phyloP scores from a whole-genome alignment of 176 grass and related monocot genomes.

The Bothriochloa decipiens region DNA sequence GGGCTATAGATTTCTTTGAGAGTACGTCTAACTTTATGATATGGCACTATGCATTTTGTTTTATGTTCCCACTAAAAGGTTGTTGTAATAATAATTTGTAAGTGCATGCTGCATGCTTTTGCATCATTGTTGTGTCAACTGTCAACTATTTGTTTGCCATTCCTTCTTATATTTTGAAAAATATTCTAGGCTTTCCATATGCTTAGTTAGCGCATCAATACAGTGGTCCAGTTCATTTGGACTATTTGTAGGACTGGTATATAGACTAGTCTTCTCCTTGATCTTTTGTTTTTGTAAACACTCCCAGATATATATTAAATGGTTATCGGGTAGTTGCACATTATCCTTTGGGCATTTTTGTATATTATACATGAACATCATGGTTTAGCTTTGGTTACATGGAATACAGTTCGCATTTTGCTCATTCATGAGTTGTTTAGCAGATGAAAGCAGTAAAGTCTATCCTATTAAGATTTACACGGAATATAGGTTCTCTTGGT shows the following conservation, averaged over 20 bases:
- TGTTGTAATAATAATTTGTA: neutral
- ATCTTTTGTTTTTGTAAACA: neutral
- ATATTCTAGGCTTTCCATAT: slow-evolving; percentile 10
- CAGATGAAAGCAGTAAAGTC: neutral
- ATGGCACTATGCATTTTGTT: neutral
- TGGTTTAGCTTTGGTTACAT: neutral
- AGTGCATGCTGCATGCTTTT: slow-evolving; percentile 5
- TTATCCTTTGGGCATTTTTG: neutral
- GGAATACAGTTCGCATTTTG: neutral
- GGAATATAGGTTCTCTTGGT: neutral
- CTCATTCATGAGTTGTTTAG: slow-evolving; percentile 3
- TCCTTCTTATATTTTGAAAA: slow-evolving; percentile 7
- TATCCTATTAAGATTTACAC: slow-evolving; percentile 1
- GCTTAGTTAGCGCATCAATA: neutral
- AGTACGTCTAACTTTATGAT: slow-evolving; percentile 53
- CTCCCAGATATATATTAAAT: neutral
- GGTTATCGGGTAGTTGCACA: neutral
- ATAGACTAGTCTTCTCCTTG: neutral
- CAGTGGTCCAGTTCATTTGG: neutral
- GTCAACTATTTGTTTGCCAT: slow-evolving; percentile 4
- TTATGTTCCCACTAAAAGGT: neutral
- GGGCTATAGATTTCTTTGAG: slow-evolving; percentile 97
- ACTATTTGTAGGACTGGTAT: slow-evolving; percentile 24
- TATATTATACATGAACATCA: neutral
- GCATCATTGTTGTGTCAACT: slow-evolving; percentile 21